Evolutionary conservation across 192 early-diverging fungal species (phyloP), one percentile per base, ranked within the genome.

Genomic region (Backusella parvicylindrica): DNA sequence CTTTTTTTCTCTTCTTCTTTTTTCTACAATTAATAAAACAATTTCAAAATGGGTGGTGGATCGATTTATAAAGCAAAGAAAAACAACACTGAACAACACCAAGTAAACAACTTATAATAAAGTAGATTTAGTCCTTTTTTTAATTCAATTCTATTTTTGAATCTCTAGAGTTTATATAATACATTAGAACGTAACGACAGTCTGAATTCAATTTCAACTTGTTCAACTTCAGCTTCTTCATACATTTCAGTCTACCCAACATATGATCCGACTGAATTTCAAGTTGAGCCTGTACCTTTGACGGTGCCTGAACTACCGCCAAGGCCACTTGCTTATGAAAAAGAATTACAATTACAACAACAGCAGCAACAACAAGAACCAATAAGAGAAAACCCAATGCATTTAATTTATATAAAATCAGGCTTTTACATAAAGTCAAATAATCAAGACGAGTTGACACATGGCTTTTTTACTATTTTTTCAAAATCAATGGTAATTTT

Each of bases 351-450:
- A 2, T 35, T 35, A 23, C 60, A 11, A 31, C 35, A 60, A 31
- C 67, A 65, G 7, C 31, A 68, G 8, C 18, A 47, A 6, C 16
- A 18, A 13, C 26, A 6, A 16, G 3, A 16, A 38, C 64, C 64
- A 67, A 35, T 43, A 7, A 73, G 47, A 28, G 47, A 69, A 68
- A 49, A 75, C 23, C 64, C 31, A 53, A 49, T 75, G 12, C 21
- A 50, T 18, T 26, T 77, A 2, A 68, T 77, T 5, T 77, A 77
- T 68, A 70, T 71, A 37, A 77, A 77, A 18, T 77, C 76, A 23
- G 71, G 71, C 13, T 77, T 77, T 31, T 77, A 68, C 23, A 30
- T 77, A 11, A 67, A 26, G 28, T 70, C 70, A 31, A 67, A 64
- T 32, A 37, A 18, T 31, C 26, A 31, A 30, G 64, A 60, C n/a